Base-by-base conservation (phyloP, 192 early-diverging fungal species). In the Neocallimastix lanati region DNA sequence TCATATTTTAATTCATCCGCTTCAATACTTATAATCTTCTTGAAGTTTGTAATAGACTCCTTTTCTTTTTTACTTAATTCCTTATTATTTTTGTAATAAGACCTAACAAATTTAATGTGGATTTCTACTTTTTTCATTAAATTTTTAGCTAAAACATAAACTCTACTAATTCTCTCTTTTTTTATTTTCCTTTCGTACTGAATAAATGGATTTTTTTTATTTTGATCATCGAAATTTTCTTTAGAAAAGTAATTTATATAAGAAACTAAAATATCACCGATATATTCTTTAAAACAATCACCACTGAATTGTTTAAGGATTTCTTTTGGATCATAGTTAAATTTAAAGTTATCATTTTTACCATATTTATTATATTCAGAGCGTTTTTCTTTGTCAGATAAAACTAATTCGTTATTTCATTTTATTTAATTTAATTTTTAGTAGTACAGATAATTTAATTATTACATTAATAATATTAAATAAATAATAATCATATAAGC, bases 221-320 rank as follows among this genome's bases (percentile, higher is more conserved):
- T 85, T 79, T 93, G 92, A 36, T 38, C 13, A 38, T 13, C 1
- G 93, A 90, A 85, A 28, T 91, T 87, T 37, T 88, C 94, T 76
- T 95, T 92, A 78, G 89, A 90, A 85, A 99, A 95, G 80, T 98
- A 96, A 77, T 90, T 86, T 33, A 94, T 84, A 15, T 79, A 35
- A 1, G 13, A 96, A 82, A 99, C 96, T 27, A 93, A 95, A 79
- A 99, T 94, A 82, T 98, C 97, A 58, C 97, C 97, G 85, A 99
- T 96, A 83, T 97, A 93, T 84, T 94, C 92, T 27, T 92, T 89
- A 87, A 99, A 99, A 38, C 37, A 13, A 1, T 38, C 37, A 35
- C 96, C 96, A 78, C 97, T 96, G 88, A 99, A 99, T 78, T 94
- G 92, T 81, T 88, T 93, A 84, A 99, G 98, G 87, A 99, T 97